phyloP scores from a whole-genome alignment of 1,284 basidiomycete genomes.

The Cutaneotrichosporon mucoides region DNA sequence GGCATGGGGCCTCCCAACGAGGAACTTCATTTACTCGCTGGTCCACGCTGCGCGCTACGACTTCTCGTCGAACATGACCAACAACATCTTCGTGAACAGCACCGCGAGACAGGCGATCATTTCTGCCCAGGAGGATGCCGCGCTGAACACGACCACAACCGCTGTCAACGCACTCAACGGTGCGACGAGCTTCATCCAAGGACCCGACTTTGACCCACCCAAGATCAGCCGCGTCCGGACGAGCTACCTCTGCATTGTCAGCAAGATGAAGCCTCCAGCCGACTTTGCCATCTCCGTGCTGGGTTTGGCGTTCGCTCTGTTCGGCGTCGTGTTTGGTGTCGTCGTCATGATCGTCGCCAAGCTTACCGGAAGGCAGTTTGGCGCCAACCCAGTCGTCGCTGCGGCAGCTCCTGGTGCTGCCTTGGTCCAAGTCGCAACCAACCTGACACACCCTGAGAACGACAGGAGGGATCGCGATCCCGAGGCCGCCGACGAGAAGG shows the following conservation, averaged over 20 bases:
- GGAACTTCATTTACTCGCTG: constrained; percentile 18
- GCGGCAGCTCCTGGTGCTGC: constrained; percentile 1
- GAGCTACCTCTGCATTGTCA: constrained; percentile 17
- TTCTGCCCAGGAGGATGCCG: not conserved
- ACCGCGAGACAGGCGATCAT: constrained; percentile 6
- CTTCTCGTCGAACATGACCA: constrained; percentile 21
- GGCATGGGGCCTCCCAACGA: constrained; percentile 11
- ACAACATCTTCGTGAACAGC: constrained; percentile 18
- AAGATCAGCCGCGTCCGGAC: constrained; percentile 15
- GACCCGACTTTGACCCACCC: constrained; percentile 4
- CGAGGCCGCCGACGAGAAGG: constrained; percentile 2
- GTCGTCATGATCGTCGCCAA: constrained; percentile 12
- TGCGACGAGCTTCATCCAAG: constrained; percentile 10
- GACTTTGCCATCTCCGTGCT: constrained; percentile 16
- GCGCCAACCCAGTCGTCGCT: constrained; percentile 4
- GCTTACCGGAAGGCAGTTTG: constrained; percentile 11
- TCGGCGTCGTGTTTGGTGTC: constrained; percentile 15
- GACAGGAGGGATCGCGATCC: not conserved
- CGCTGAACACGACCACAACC: constrained; percentile 8
- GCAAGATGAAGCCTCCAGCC: constrained; percentile 18
- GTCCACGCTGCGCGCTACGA: constrained; percentile 21
- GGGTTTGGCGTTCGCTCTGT: constrained; percentile 17
- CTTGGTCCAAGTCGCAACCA: constrained; percentile 1
- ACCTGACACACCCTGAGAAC: too few relatives aligned
- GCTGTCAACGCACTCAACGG: constrained; percentile 10